Percentiles rank a stretch among this genome's conserved stretches.
Evolutionary conservation across 2,329 filamentous ascomycete species (phyloP).

Genomic region (Cordyceps militaris): DNA sequence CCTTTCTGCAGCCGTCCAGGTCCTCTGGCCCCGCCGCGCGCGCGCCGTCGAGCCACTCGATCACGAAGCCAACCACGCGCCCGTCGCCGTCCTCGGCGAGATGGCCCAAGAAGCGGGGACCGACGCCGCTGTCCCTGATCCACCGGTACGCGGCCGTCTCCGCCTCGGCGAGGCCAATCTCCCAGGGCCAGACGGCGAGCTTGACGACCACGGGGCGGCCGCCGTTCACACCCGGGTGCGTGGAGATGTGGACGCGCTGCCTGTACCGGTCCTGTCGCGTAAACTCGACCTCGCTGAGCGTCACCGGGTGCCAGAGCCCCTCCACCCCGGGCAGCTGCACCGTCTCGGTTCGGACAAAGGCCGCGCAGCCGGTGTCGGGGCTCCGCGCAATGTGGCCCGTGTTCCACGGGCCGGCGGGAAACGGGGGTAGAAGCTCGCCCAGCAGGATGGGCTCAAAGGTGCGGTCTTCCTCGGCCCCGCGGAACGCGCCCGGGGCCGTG

Average conservation of each 20-base stretch:
- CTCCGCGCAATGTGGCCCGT: conserved; percentile 17
- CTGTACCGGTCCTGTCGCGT: conserved; percentile 18
- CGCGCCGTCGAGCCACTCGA: conserved; percentile 19
- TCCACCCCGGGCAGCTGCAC: conserved; percentile 16
- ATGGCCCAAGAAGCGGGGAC: conserved; percentile 25
- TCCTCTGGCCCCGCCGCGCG: conserved; percentile 23
- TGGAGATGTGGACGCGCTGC: conserved; percentile 20
- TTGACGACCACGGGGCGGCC: conserved; percentile 22
- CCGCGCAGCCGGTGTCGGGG: neutral
- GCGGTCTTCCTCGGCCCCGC: conserved; percentile 19
- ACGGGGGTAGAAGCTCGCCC: conserved; percentile 20
- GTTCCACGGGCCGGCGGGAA: conserved; percentile 23
- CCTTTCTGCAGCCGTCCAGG: conserved; percentile 22
- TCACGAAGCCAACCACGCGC: conserved; percentile 22
- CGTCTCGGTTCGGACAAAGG: conserved; percentile 18
- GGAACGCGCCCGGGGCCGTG: conserved; percentile 21
- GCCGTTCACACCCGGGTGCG: conserved; percentile 18
- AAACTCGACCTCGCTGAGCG: conserved; percentile 22
- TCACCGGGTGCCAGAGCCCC: conserved; percentile 19
- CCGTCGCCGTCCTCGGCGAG: conserved; percentile 22
- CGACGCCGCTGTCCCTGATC: conserved; percentile 19
- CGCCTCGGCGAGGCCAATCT: conserved; percentile 19
- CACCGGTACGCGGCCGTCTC: conserved; percentile 24
- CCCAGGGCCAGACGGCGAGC: conserved; percentile 22
- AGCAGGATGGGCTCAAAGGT: conserved; percentile 22